phyloP scores from a whole-genome alignment of 2,329 filamentous ascomycete genomes.

The Colletotrichum zoysiae region DNA sequence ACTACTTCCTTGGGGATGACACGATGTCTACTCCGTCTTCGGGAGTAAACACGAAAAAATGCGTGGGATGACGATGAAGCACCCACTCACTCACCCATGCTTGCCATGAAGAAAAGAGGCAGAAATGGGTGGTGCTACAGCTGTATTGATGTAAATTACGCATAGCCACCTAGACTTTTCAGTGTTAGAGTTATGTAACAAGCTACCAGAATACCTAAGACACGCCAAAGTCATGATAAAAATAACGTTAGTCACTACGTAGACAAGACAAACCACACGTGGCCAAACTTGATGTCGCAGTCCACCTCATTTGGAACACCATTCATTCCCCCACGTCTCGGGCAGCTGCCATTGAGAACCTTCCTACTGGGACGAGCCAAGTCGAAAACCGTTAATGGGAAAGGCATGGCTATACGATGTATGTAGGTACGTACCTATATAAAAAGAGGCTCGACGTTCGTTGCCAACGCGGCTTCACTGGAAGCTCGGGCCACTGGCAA shows the following conservation, averaged over 20 bases:
- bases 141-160: neutral
- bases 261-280: neutral
- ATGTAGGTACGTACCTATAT: too few relatives aligned
- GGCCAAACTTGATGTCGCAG: neutral
- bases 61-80: neutral
- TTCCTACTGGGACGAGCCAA: neutral
- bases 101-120: neutral
- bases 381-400: neutral
- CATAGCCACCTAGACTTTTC: neutral
- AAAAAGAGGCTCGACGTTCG: neutral
- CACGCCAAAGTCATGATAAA: neutral
- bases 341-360: neutral
- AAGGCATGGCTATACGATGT: neutral
- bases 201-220: neutral
- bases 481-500: conserved; percentile 31
- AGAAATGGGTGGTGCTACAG: neutral
- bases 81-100: too few relatives aligned
- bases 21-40: neutral
- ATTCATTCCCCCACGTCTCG: neutral
- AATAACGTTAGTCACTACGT: neutral
- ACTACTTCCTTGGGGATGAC: neutral
- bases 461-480: neutral
- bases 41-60: neutral
- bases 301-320: neutral
- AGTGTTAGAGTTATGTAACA: neutral